phyloP scores from a whole-genome alignment of 371 early-diverging fungal genomes.

The Mucor mucedo region DNA sequence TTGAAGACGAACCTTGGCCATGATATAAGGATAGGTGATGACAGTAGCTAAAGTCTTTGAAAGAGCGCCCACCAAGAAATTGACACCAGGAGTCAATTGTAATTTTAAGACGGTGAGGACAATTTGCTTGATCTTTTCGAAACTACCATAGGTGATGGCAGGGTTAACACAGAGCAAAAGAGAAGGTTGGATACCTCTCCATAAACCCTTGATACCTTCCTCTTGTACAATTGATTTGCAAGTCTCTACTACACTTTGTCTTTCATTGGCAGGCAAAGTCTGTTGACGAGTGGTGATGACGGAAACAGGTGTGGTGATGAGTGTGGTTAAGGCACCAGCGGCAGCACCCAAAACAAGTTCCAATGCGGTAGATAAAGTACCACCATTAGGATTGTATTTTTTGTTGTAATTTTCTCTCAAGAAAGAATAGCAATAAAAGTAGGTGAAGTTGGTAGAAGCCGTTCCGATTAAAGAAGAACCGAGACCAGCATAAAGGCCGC shows the following conservation, averaged over 20 bases:
- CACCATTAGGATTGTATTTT: slow-evolving; percentile 33
- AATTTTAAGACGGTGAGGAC: slow-evolving; percentile 47
- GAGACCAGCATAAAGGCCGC: slow-evolving; percentile 93
- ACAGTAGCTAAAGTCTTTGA: slow-evolving; percentile 91
- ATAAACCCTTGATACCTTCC: slow-evolving; percentile 87
- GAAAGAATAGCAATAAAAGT: slow-evolving; percentile 92
- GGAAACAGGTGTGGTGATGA: slow-evolving; percentile 91
- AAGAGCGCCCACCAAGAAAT: slow-evolving; percentile 89
- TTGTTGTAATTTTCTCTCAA: slow-evolving; percentile 69
- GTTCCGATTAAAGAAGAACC: slow-evolving; percentile 88
- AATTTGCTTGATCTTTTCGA: slow-evolving; percentile 85
- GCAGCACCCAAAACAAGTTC: slow-evolving; percentile 91
- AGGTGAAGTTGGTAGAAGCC: slow-evolving; percentile 88
- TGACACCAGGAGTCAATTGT: slow-evolving; percentile 73
- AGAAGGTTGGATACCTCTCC: slow-evolving; percentile 90
- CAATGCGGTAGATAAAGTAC: slow-evolving; percentile 63
- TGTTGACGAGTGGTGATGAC: slow-evolving; percentile 89
- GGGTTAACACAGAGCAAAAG: slow-evolving; percentile 93
- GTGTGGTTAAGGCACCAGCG: slow-evolving; percentile 90
- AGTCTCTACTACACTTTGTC: slow-evolving; percentile 61
- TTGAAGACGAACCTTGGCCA: slow-evolving; percentile 96
- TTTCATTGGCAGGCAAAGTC: slow-evolving; percentile 61
- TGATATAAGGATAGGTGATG: slow-evolving; percentile 94
- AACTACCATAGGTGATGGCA: slow-evolving; percentile 96
- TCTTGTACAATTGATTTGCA: slow-evolving; percentile 73